These are phyloP conservation scores for Conringia planisiliqua DNA, from an alignment of 345 rosid species.

Conservation along the genomic window DNA sequence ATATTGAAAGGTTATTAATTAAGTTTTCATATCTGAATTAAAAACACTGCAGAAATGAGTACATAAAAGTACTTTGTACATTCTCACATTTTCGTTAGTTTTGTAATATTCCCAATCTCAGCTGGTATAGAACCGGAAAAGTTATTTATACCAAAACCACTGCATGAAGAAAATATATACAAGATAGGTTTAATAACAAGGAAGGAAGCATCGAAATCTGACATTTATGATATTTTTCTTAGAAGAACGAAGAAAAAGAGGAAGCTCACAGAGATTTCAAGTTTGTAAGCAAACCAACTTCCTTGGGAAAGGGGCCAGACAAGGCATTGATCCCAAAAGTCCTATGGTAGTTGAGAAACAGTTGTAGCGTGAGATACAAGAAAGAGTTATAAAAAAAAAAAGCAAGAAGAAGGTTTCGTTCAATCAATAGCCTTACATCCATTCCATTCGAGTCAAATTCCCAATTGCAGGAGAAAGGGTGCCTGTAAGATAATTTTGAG, in stretches of 20 bases:
- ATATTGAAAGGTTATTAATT: too few relatives aligned
- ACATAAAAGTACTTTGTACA: not conserved
- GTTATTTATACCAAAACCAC: slow-evolving; percentile 48
- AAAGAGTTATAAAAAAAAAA: not conserved
- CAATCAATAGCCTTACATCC: slow-evolving; percentile 44
- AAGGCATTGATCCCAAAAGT: slow-evolving; percentile 47
- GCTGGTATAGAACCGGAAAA: slow-evolving; percentile 64
- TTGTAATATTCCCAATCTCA: slow-evolving; percentile 51
- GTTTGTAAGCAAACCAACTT: slow-evolving; percentile 57
- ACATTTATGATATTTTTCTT: not conserved
- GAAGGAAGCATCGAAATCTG: slow-evolving; percentile 5
- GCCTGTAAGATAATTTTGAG: slow-evolving; percentile 29
- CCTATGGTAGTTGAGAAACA: slow-evolving; percentile 28
- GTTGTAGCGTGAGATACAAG: not conserved
- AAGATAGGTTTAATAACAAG: not conserved
- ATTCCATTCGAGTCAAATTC: slow-evolving; percentile 39
- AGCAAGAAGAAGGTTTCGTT: not conserved
- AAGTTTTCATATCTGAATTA: too few relatives aligned
- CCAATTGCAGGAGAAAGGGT: slow-evolving; percentile 26
- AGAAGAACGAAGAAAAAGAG: not conserved
- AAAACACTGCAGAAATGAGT: not conserved
- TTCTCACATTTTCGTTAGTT: slow-evolving; percentile 55
- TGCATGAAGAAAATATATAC: slow-evolving; percentile 9
- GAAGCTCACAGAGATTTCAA: slow-evolving; percentile 45
- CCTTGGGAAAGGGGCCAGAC: slow-evolving; percentile 63